Evolutionary conservation across 805 yeast genomes (phyloP), one percentile per base, ranked within the genome.

Genomic region (Grigorovia yakushimaensis): DNA sequence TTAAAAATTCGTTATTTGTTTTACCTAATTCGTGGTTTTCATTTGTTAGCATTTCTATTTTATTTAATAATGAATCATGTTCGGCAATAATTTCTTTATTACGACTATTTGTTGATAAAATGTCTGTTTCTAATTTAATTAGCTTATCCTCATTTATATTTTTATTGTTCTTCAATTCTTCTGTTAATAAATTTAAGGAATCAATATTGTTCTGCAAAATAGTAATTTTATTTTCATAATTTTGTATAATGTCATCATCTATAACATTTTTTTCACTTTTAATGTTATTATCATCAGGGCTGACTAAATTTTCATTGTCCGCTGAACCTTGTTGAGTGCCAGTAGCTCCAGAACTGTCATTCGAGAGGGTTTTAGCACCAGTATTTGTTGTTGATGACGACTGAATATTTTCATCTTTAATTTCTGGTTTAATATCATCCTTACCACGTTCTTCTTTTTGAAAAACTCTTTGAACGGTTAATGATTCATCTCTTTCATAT

Each of bases 401-500:
- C 20, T 44, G 45, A 30, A n/a, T n/a, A n/a, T n/a, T n/a, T n/a
- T 48, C 35, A 11, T 49, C 47, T 19, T 19, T 33, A 15, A 35
- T 19, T 27, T 19, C 42, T n/a, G 20, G 36, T 13, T 39, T 18
- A 7, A n/a, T 38, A n/a, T 17, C 36, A n/a, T n/a, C n/a, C n/a
- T 10, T 18, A 27, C 41, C 42, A 11, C 41, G 48, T 13, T 51
- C 49, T 11, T 55, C 53, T 42, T 54, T 54, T 27, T 61, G 55
- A 43, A 61, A 64, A 2, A 64, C 61, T 45, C 69, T 56, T 23
- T 57, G 54, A 13, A 64, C 54, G 0, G 63, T 62, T n/a, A 49
- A 47, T 15, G 68, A 64, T 23, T 60, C 64, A 19, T 60, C 58
- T 45, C 69, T 56, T 44, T 65, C 66, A 41, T 58, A 58, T 24